These are phyloP conservation scores for Penicillium longicatenatum DNA, from an alignment of 495 filamentous ascomycete species.

Conservation along the genomic window DNA sequence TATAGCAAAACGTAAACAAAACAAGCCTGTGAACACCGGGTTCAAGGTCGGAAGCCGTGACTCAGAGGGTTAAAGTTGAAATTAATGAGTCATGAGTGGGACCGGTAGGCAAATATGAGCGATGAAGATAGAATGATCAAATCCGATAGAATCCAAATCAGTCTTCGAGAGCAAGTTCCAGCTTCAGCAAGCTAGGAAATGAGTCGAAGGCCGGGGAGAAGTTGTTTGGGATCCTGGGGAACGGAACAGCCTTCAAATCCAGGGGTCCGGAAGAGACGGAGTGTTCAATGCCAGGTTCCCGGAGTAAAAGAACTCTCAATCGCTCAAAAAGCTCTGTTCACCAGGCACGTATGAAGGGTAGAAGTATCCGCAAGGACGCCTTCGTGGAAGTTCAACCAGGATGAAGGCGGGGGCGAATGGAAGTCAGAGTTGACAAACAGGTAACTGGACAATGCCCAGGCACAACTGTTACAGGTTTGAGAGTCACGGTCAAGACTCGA, in stretches of 20 bases:
- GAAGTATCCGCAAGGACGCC: constrained; percentile 10
- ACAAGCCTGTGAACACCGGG: constrained; percentile 47
- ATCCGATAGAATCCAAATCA: constrained; percentile 8
- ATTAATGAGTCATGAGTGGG: constrained; percentile 44
- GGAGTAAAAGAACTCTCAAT: constrained; percentile 33
- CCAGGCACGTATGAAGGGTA: constrained; percentile 20
- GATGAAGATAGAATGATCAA: constrained; percentile 22
- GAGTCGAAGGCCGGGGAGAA: constrained; percentile 4
- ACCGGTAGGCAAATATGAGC: constrained; percentile 19
- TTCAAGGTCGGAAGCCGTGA: constrained; percentile 41
- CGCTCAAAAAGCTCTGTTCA: constrained; percentile 25
- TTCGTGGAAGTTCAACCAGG: constrained; percentile 8
- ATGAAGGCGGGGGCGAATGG: constrained; percentile 14
- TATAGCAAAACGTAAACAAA: constrained; percentile 30
- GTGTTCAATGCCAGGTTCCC: constrained; percentile 47
- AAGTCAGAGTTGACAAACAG: background rate
- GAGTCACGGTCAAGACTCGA: constrained; percentile 2
- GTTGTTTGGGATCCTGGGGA: constrained; percentile 30
- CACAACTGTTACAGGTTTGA: background rate
- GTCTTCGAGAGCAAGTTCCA: constrained; percentile 21
- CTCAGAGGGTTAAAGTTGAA: constrained; percentile 31
- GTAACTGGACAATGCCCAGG: background rate
- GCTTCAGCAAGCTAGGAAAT: constrained; percentile 12
- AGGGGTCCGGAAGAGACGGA: constrained; percentile 34
- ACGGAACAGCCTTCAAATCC: constrained; percentile 40